A percentile compares a stretch with the other conserved stretches of the same genome.
phyloP scores from a whole-genome alignment of 2,329 filamentous ascomycete genomes.

The Aureobasidium zeae region DNA sequence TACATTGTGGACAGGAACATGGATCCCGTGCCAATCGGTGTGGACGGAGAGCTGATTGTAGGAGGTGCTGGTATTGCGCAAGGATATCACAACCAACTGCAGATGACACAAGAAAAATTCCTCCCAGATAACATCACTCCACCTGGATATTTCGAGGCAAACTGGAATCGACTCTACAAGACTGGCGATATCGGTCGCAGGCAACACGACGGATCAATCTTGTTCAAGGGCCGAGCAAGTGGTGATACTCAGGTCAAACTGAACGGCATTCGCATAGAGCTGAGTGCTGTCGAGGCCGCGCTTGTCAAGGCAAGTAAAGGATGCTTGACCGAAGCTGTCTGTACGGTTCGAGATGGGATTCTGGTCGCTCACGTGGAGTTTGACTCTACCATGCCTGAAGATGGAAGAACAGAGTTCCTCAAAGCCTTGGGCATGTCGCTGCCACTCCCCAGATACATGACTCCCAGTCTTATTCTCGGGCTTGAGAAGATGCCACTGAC shows the following conservation, averaged over 20 bases:
- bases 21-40: conserved; percentile 32
- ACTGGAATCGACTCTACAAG: conserved; percentile 25
- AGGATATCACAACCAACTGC: conserved; percentile 29
- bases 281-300: conserved; percentile 37
- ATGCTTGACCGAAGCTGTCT: too few relatives aligned
- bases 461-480: neutral
- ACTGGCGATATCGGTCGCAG: conserved; percentile 25
- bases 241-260: conserved; percentile 42
- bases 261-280: conserved; percentile 38
- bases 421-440: neutral
- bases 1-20: conserved; percentile 36
- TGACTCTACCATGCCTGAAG: neutral
- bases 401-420: neutral
- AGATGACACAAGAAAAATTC: conserved; percentile 4
- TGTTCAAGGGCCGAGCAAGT: conserved; percentile 31
- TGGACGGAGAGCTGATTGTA: conserved; percentile 37
- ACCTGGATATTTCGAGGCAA: conserved; percentile 30
- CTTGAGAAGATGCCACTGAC: neutral
- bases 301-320: conserved; percentile 26
- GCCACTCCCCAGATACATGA: neutral
- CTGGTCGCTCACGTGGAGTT: neutral
- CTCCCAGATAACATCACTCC: neutral
- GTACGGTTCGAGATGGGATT: neutral
- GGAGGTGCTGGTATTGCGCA: conserved; percentile 30
- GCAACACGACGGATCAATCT: conserved; percentile 28